These are phyloP conservation scores for Penicillium taxi DNA, from an alignment of 495 filamentous ascomycete genomes.

Conservation along the genomic window DNA sequence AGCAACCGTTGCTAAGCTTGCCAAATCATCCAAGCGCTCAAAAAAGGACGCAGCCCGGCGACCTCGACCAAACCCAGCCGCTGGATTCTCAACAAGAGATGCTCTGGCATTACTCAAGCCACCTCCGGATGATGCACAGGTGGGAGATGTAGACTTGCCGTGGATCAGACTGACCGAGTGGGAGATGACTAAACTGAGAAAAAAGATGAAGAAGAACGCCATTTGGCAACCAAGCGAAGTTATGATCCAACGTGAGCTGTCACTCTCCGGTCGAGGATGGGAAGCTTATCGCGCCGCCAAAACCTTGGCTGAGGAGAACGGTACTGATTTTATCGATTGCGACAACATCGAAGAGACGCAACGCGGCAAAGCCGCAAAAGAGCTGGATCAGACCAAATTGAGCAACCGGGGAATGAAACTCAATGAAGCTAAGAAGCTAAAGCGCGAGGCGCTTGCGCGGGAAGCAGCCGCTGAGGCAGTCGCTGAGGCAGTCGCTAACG, in stretches of 20 bases:
- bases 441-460: slow-evolving; percentile 61
- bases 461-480: slow-evolving; percentile 58
- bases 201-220: slow-evolving; percentile 98
- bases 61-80: slow-evolving; percentile 37
- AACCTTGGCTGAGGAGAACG: slow-evolving; percentile 56
- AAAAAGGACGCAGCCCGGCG: slow-evolving; percentile 44
- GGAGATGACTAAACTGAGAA: slow-evolving; percentile 84
- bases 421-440: slow-evolving; percentile 87
- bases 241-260: slow-evolving; percentile 88
- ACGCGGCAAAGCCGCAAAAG: slow-evolving; percentile 42
- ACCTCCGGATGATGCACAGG: slow-evolving; percentile 65
- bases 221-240: slow-evolving; percentile 92
- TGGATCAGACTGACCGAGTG: slow-evolving; percentile 87
- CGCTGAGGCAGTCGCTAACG: slow-evolving; percentile 50
- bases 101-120: slow-evolving; percentile 68
- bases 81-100: slow-evolving; percentile 69
- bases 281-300: slow-evolving; percentile 66
- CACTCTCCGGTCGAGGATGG: slow-evolving; percentile 64
- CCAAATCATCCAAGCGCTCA: slow-evolving; percentile 10
- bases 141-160: slow-evolving; percentile 69
- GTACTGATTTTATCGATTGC: slow-evolving; percentile 53
- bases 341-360: slow-evolving; percentile 43
- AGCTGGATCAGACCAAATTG: slow-evolving; percentile 41
- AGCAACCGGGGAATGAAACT: slow-evolving; percentile 86
- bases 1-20: slow-evolving; percentile 1